Evolutionary conservation across 2,329 filamentous ascomycete species (phyloP).

Genomic region (Fusarium irregulare): DNA sequence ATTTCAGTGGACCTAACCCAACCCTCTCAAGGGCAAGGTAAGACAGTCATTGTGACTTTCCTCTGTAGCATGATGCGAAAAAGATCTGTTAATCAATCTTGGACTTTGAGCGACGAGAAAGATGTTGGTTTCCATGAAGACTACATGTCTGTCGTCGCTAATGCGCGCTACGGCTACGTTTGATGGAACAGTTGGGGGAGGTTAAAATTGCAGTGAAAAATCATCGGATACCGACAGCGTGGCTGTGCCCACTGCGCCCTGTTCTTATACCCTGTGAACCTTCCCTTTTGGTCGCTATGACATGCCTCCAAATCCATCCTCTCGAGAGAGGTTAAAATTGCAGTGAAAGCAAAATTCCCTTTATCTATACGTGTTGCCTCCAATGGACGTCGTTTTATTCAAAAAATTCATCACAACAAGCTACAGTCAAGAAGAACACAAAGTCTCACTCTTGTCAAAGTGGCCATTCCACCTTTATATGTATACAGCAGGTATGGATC

Average conservation of each 20-base stretch:
- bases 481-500: fast-evolving
- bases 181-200: no score
- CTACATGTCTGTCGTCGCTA: no score
- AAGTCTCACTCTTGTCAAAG: fast-evolving
- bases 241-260: background rate
- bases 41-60: no score
- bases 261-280: background rate
- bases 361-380: background rate
- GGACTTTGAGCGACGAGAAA: no score
- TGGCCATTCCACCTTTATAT: background rate
- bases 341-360: background rate
- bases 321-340: background rate
- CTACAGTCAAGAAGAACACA: background rate
- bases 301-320: fast-evolving
- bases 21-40: no score
- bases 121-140: no score
- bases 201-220: no score
- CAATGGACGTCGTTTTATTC: background rate
- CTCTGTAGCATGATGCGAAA: no score
- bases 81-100: no score
- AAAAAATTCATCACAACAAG: background rate
- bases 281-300: background rate
- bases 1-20: no score
- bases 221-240: no score
- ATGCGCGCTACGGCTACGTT: no score